A percentile compares a stretch with the other conserved stretches of the same genome.
These are phyloP conservation scores for Chlamydomonas reinhardtii DNA, from an alignment of 163 green algal genomes.

Conservation along the genomic window DNA sequence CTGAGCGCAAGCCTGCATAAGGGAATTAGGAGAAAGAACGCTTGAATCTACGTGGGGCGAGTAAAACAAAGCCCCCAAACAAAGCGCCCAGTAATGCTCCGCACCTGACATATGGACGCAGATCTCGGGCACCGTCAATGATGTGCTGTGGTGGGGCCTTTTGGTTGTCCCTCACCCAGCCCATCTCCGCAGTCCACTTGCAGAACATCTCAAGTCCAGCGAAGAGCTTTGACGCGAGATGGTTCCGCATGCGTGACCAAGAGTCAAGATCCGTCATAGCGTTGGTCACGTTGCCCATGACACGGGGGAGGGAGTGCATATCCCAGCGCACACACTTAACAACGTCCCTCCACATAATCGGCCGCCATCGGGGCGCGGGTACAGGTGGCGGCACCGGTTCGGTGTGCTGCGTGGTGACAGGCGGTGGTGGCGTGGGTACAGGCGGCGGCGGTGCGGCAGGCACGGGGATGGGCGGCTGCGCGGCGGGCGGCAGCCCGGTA, in stretches of 20 bases:
- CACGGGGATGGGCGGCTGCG: no score
- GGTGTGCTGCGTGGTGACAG: no score
- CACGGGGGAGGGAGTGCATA: not conserved
- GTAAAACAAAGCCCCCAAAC: not conserved
- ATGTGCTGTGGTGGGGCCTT: not conserved
- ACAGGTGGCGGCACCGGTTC: no score
- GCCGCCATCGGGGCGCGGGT: not conserved
- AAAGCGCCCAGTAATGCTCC: not conserved
- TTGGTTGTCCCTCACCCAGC: not conserved
- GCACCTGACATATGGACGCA: not conserved
- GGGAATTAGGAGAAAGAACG: not conserved
- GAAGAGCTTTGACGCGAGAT: not conserved
- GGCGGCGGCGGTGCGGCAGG: no score
- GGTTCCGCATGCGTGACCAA: not conserved
- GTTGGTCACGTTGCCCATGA: not conserved
- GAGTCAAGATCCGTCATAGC: not conserved
- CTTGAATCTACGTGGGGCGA: not conserved
- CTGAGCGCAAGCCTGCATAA: not conserved
- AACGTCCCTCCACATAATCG: not conserved
- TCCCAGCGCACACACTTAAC: not conserved
- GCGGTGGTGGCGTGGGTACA: no score
- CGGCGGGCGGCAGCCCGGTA: no score
- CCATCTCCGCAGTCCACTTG: not conserved
- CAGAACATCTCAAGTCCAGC: not conserved
- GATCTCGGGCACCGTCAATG: not conserved